phyloP scores from a whole-genome alignment of 257 asterid species.

The Paulownia fortunei region DNA sequence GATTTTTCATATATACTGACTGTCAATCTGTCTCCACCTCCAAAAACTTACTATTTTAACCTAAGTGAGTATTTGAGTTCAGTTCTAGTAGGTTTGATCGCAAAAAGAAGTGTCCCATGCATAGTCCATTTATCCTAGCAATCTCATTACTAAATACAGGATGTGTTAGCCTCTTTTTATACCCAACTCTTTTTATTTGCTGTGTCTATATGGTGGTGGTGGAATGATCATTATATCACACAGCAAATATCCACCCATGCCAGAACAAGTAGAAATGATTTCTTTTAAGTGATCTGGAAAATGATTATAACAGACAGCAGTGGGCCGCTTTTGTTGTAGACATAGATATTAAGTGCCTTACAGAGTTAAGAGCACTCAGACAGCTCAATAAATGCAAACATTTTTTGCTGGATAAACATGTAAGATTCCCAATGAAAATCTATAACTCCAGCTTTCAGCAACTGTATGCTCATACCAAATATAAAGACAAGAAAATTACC shows the following conservation, averaged over 20 bases:
- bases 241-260: too few species aligned
- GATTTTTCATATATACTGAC: not conserved
- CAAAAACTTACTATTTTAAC: not conserved
- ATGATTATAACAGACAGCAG: not conserved
- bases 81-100: too few species aligned
- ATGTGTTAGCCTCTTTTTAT: not conserved
- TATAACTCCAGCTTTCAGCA: not conserved
- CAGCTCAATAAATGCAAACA: not conserved
- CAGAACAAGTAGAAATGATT: too few species aligned
- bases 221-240: too few species aligned
- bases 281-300: too few species aligned
- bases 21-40: not conserved
- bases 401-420: not conserved
- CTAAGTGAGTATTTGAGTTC: not conserved
- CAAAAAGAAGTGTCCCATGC: too few species aligned
- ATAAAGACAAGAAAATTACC: conserved; percentile 39
- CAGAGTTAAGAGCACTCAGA: not conserved
- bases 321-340: not conserved
- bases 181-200: not conserved
- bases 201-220: not conserved
- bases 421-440: not conserved
- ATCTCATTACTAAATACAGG: not conserved
- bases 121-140: too few species aligned
- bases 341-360: not conserved
- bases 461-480: not conserved